Evolutionary conservation across 1,284 basidiomycete species (phyloP).

Genomic region (Lentinus polychrous): DNA sequence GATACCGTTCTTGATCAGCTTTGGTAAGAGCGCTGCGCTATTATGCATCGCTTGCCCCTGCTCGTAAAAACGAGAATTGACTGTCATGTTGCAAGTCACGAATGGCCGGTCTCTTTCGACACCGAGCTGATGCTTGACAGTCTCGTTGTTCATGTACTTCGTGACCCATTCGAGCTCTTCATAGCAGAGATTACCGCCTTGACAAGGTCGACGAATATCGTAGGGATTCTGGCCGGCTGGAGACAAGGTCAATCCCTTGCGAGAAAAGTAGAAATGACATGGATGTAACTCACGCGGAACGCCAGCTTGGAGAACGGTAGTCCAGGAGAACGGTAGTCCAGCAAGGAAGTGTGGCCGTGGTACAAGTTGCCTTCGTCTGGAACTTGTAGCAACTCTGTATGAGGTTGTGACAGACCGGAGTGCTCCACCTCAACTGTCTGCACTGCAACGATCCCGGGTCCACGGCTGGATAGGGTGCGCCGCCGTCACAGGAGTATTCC

Average conservation of each 20-base stretch:
- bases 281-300: neutral
- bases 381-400: slow-evolving; percentile 60
- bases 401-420: slow-evolving; percentile 66
- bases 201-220: slow-evolving; percentile 76
- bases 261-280: neutral
- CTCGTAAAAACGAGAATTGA: slow-evolving; percentile 64
- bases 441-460: slow-evolving; percentile 66
- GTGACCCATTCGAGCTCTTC: slow-evolving; percentile 64
- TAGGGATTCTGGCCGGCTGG: slow-evolving; percentile 72
- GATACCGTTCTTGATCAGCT: slow-evolving; percentile 71
- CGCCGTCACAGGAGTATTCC: slow-evolving; percentile 75
- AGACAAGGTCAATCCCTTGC: too few relatives aligned
- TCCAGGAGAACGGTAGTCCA: neutral
- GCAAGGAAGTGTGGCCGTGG: slow-evolving; percentile 60
- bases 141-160: slow-evolving; percentile 68
- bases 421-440: slow-evolving; percentile 52
- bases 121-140: slow-evolving; percentile 73
- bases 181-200: slow-evolving; percentile 8
- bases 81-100: slow-evolving; percentile 48
- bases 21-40: slow-evolving; percentile 67
- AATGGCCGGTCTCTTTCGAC: slow-evolving; percentile 58
- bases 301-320: too few relatives aligned
- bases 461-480: slow-evolving; percentile 60
- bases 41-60: slow-evolving; percentile 82
- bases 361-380: slow-evolving; percentile 52